phyloP scores from a whole-genome alignment of 495 filamentous ascomycete genomes.

The Penicillium cataractarum region DNA sequence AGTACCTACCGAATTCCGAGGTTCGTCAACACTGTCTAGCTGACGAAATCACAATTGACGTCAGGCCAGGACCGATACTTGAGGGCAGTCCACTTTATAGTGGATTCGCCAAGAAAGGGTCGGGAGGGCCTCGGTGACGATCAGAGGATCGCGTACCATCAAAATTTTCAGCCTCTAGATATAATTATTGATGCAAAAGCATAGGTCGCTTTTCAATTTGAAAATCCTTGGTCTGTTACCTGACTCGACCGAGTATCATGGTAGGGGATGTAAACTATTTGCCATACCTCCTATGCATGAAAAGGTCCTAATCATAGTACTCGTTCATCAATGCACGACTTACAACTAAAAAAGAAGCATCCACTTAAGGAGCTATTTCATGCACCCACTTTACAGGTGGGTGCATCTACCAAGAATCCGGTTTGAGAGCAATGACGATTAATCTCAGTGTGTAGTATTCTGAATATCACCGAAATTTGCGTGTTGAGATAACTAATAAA shows the following conservation, averaged over 20 bases:
- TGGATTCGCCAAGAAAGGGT: slow-evolving; percentile 4
- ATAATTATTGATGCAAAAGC: background rate
- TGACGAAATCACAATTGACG: background rate
- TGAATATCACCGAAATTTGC: too few relatives aligned
- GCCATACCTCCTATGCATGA: background rate
- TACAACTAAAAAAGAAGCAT: background rate
- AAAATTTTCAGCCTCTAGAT: background rate
- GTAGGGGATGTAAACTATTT: too few relatives aligned
- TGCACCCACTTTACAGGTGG: slow-evolving; percentile 4
- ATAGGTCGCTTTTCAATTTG: background rate
- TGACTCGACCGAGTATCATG: too few relatives aligned
- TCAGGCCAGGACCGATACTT: background rate
- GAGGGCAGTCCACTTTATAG: slow-evolving; percentile 5
- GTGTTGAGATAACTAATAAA: background rate
- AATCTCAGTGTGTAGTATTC: background rate
- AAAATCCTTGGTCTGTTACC: too few relatives aligned
- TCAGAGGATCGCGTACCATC: background rate
- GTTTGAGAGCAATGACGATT: slow-evolving; percentile 8
- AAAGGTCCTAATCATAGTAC: background rate
- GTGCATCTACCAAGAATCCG: background rate
- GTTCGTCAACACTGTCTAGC: background rate
- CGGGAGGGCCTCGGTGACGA: background rate
- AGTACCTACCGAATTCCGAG: background rate
- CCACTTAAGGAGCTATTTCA: slow-evolving; percentile 1
- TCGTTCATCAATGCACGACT: slow-evolving; percentile 1